Evolutionary conservation across 148 eudicot genomes (phyloP).

Genomic region (Nepenthes mirabilis): DNA sequence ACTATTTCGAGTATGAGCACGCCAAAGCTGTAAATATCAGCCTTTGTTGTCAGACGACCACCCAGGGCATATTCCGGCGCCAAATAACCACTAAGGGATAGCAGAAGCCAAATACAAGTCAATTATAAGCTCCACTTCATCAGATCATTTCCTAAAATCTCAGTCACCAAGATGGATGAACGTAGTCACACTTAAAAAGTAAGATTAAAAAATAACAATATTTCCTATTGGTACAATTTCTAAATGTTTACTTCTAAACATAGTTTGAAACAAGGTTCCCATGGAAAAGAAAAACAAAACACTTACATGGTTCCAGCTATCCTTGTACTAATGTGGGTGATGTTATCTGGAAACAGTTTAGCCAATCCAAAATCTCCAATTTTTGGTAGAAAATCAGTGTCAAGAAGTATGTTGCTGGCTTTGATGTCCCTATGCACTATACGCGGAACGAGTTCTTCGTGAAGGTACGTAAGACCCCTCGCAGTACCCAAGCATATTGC

Average conservation of each 20-base stretch:
- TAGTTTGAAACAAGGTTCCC: background rate
- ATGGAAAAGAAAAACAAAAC: background rate
- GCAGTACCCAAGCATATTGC: slow-evolving; percentile 77
- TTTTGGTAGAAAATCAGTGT: slow-evolving; percentile 50
- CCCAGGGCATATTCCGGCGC: slow-evolving; percentile 87
- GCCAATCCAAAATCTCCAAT: slow-evolving; percentile 99
- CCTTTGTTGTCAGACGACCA: slow-evolving; percentile 69
- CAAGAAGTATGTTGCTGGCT: slow-evolving; percentile 91
- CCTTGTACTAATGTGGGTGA: slow-evolving; percentile 87
- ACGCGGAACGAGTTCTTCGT: slow-evolving; percentile 84
- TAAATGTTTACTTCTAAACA: too few species aligned
- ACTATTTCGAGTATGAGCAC: slow-evolving; percentile 60
- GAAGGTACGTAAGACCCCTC: slow-evolving; percentile 73
- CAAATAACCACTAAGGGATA: slow-evolving; percentile 60
- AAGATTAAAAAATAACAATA: too few species aligned
- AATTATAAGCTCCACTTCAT: too few species aligned
- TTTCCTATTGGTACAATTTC: too few species aligned
- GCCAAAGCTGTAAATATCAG: slow-evolving; percentile 90
- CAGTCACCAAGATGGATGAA: too few species aligned
- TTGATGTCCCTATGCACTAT: slow-evolving; percentile 93
- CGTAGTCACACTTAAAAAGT: too few species aligned
- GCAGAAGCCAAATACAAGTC: background rate
- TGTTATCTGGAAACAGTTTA: slow-evolving; percentile 80
- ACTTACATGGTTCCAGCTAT: slow-evolving; percentile 93
- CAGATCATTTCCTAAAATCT: too few species aligned